Evolutionary conservation across 148 eudicot species (phyloP).

Genomic region (Fagopyrum homotropicum): DNA sequence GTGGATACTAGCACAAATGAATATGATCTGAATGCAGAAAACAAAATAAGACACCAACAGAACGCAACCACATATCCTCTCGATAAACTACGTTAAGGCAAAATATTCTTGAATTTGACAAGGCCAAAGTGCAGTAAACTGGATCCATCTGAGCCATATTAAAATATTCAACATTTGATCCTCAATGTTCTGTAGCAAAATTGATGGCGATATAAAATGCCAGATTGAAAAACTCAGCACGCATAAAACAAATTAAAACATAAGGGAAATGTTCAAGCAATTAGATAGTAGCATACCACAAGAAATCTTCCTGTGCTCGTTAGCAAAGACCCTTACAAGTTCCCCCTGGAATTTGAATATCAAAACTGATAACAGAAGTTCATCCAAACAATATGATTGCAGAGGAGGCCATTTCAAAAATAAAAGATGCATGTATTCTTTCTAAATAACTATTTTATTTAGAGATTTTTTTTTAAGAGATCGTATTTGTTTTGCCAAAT

Average conservation of each 20-base stretch:
- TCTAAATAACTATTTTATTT: too few relatives aligned
- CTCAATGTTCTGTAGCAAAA: neutral
- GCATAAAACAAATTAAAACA: neutral
- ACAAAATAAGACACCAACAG: neutral
- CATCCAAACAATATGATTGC: too few relatives aligned
- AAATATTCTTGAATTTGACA: neutral
- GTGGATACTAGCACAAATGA: too few relatives aligned
- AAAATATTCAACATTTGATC: neutral
- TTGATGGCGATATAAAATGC: neutral
- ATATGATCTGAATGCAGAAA: too few relatives aligned
- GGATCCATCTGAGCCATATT: neutral
- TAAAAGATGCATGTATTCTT: too few relatives aligned
- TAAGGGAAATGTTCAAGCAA: neutral
- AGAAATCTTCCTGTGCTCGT: conserved; percentile 70
- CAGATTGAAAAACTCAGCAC: neutral
- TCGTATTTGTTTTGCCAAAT: too few relatives aligned
- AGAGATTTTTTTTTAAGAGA: too few relatives aligned
- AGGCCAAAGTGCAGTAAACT: neutral
- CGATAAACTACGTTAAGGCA: neutral
- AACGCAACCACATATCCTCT: neutral
- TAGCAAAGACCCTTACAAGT: conserved; percentile 81
- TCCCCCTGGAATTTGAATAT: conserved; percentile 57
- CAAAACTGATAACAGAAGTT: neutral
- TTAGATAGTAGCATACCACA: conserved; percentile 48
- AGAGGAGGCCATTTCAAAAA: too few relatives aligned